phyloP scores from a whole-genome alignment of 2,329 filamentous ascomycete genomes.

The Septoria linicola region DNA sequence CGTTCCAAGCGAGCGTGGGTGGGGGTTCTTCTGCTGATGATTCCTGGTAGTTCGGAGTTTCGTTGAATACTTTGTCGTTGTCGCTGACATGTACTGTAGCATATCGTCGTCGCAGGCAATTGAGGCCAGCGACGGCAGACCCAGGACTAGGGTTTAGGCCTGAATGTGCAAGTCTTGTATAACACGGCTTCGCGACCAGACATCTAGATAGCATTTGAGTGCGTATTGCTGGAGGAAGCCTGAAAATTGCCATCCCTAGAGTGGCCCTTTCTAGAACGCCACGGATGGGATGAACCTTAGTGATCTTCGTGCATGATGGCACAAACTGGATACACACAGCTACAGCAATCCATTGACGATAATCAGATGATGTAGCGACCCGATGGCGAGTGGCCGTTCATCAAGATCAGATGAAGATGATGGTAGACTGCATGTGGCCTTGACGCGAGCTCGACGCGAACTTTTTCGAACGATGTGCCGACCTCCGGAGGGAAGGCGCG shows the following conservation, averaged over 20 bases:
- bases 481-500: no score
- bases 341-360: no score
- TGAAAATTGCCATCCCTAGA: constrained; percentile 11
- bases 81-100: constrained; percentile 5
- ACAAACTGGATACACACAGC: background rate
- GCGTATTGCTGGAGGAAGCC: constrained; percentile 13
- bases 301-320: background rate
- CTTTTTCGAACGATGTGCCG: no score
- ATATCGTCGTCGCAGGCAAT: background rate
- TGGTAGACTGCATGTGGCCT: no score
- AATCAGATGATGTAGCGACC: no score
- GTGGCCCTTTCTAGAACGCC: background rate
- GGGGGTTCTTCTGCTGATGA: background rate
- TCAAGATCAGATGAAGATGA: no score
- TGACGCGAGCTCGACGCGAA: no score
- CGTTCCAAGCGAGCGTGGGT: background rate
- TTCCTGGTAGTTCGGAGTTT: background rate
- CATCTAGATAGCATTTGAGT: constrained; percentile 9
- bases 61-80: background rate
- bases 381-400: no score
- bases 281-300: background rate
- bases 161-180: no score
- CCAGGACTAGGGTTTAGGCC: no score
- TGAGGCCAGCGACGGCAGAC: no score
- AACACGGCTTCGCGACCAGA: background rate